Evolutionary conservation across 2,329 filamentous ascomycete genomes (phyloP).

Genomic region (Elsinoe necatrix): DNA sequence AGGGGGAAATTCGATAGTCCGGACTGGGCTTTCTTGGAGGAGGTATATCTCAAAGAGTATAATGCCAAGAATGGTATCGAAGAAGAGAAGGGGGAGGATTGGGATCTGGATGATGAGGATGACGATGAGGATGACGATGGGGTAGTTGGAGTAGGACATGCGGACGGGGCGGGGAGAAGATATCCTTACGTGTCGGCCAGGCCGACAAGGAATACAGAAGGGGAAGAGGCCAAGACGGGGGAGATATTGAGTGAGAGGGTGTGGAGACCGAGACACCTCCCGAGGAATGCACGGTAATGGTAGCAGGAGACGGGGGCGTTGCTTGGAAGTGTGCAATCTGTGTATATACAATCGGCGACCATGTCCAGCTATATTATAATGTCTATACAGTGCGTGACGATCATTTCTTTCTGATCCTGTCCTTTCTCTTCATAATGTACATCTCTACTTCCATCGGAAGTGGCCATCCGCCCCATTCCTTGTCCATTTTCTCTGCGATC

Average conservation of each 20-base stretch:
- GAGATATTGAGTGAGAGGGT: conserved; percentile 8
- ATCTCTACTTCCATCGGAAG: conserved; percentile 32
- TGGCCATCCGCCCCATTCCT: conserved; percentile 39
- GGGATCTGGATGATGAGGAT: neutral
- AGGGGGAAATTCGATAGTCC: conserved; percentile 61
- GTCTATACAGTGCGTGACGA: neutral
- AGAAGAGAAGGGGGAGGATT: neutral
- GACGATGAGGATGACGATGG: neutral
- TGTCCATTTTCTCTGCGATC: conserved; percentile 25
- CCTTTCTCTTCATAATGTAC: conserved; percentile 21
- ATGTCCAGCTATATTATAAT: neutral
- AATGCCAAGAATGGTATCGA: neutral
- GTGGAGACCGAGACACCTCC: conserved; percentile 9
- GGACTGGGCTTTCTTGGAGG: conserved; percentile 62
- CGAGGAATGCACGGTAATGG: neutral
- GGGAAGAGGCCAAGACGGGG: neutral
- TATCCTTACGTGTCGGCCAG: neutral
- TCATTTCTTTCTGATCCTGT: neutral
- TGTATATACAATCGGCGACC: neutral
- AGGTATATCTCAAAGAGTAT: conserved; percentile 36
- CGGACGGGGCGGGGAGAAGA: neutral
- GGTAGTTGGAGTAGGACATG: too few relatives aligned
- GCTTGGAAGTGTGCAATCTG: conserved; percentile 32
- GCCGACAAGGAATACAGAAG: neutral
- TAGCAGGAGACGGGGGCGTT: neutral